These are phyloP conservation scores for Mortierella sp. DNA, from an alignment of 371 early-diverging fungal species.

Conservation along the genomic window DNA sequence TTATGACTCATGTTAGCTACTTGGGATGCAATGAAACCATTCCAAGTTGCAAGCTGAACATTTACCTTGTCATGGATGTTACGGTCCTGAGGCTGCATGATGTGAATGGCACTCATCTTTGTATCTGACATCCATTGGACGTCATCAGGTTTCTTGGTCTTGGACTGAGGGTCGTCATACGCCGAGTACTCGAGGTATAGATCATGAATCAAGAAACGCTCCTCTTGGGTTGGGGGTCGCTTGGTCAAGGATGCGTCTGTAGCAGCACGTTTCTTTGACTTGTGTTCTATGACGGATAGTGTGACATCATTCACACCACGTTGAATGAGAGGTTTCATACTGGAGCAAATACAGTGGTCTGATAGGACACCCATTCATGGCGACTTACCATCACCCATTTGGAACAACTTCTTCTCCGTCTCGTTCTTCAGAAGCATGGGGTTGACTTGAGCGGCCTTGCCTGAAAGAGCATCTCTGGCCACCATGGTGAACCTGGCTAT, in stretches of 20 bases:
- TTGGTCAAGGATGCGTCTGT: conserved; percentile 69
- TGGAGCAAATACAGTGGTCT: no score
- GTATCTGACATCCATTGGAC: conserved; percentile 88
- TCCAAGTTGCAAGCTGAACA: no score
- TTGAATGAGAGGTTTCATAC: no score
- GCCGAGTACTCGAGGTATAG: conserved; percentile 74
- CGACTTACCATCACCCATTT: conserved; percentile 65
- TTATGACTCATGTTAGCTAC: conserved; percentile 21
- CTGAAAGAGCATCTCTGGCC: conserved; percentile 80
- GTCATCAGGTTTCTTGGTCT: conserved; percentile 59
- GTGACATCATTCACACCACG: no score
- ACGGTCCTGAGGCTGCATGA: conserved; percentile 88
- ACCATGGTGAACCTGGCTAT: conserved; percentile 93
- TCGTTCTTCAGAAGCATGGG: conserved; percentile 80
- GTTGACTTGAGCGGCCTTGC: conserved; percentile 78
- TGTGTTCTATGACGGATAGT: conserved; percentile 55
- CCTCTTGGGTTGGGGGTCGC: conserved; percentile 84
- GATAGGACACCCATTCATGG: no score
- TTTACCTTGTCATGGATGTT: conserved; percentile 83
- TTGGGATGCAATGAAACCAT: no score
- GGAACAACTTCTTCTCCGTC: conserved; percentile 76
- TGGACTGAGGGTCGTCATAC: conserved; percentile 51
- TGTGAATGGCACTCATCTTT: conserved; percentile 71
- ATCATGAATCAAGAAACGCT: conserved; percentile 84
- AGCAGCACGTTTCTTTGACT: conserved; percentile 73